A percentile compares a stretch with the other conserved stretches of the same genome.
phyloP scores from a whole-genome alignment of 2,329 filamentous ascomycete species.

The Cytospora schulzeri region DNA sequence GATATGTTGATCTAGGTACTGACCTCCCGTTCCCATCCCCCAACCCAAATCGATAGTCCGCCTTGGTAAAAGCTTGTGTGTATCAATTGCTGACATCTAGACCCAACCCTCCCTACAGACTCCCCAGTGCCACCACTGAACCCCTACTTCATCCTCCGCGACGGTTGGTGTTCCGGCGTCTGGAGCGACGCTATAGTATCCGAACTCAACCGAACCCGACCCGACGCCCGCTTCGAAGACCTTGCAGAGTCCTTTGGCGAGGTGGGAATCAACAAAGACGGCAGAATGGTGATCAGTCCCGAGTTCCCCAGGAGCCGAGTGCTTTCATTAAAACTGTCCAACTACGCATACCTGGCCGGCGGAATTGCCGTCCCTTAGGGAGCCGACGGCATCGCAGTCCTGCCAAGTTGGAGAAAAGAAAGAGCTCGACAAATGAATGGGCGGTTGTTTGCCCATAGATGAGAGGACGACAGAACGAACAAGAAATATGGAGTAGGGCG shows the following conservation, averaged over 20 bases:
- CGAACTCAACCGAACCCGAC: slow-evolving; percentile 60
- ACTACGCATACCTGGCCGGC: slow-evolving; percentile 55
- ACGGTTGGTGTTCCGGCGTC: slow-evolving; percentile 65
- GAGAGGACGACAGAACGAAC: neutral
- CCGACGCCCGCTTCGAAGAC: slow-evolving; percentile 60
- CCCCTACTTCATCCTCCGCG: slow-evolving; percentile 68
- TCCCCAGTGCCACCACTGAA: slow-evolving; percentile 71
- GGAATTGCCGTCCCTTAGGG: slow-evolving; percentile 38
- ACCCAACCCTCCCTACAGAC: slow-evolving; percentile 47
- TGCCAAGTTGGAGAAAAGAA: neutral
- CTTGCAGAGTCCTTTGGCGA: slow-evolving; percentile 66
- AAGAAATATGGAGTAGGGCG: neutral
- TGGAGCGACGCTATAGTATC: slow-evolving; percentile 71
- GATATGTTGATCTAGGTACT: slow-evolving; percentile 72
- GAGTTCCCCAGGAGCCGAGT: slow-evolving; percentile 56
- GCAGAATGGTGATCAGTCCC: slow-evolving; percentile 57
- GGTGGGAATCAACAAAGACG: slow-evolving; percentile 60
- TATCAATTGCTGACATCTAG: neutral
- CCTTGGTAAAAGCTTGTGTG: neutral
- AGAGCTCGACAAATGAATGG: neutral
- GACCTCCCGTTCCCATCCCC: slow-evolving; percentile 8
- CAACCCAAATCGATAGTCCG: neutral
- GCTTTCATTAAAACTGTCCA: slow-evolving; percentile 58
- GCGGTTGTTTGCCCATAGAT: neutral
- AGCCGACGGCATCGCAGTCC: neutral